These are phyloP conservation scores for Crithidia expoeki DNA, from an alignment of 208 protist genomes.

Conservation along the genomic window DNA sequence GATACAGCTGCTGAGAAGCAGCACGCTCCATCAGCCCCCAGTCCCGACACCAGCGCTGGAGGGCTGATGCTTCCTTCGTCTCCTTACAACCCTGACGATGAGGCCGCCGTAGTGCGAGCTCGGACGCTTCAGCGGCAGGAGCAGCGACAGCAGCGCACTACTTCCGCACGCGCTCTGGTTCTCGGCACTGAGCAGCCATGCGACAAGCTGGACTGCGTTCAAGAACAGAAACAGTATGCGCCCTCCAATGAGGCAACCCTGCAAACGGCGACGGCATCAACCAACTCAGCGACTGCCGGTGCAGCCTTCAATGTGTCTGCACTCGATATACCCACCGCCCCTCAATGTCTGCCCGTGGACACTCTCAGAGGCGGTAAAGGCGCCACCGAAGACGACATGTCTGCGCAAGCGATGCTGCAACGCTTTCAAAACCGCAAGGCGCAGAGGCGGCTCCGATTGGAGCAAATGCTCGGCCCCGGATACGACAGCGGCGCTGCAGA, in stretches of 20 bases:
- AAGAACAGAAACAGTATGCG: conserved; percentile 2
- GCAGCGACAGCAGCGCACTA: conserved; percentile 41
- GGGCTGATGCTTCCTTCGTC: background rate
- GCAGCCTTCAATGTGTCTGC: too few species aligned
- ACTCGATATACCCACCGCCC: too few species aligned
- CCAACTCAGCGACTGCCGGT: background rate
- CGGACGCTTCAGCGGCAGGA: conserved; percentile 53
- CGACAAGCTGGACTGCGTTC: conserved; percentile 12
- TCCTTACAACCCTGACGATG: background rate
- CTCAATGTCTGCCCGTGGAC: background rate
- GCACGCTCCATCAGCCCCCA: background rate
- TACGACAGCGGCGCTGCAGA: conserved; percentile 6
- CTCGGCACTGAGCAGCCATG: conserved; percentile 37
- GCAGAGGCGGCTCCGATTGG: conserved; percentile 43
- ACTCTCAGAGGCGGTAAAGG: too few species aligned
- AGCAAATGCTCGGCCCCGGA: conserved; percentile 27
- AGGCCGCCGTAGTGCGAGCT: conserved; percentile 36
- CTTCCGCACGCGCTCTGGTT: conserved; percentile 38
- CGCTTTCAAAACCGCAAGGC: conserved; percentile 38
- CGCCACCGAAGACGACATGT: conserved; percentile 19
- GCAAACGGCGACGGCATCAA: background rate
- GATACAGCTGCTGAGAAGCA: background rate
- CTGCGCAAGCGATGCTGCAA: conserved; percentile 32
- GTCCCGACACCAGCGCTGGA: background rate
- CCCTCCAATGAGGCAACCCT: background rate